Evolutionary conservation across 2,329 filamentous ascomycete species (phyloP).

Genomic region (Talaromyces atroroseus): DNA sequence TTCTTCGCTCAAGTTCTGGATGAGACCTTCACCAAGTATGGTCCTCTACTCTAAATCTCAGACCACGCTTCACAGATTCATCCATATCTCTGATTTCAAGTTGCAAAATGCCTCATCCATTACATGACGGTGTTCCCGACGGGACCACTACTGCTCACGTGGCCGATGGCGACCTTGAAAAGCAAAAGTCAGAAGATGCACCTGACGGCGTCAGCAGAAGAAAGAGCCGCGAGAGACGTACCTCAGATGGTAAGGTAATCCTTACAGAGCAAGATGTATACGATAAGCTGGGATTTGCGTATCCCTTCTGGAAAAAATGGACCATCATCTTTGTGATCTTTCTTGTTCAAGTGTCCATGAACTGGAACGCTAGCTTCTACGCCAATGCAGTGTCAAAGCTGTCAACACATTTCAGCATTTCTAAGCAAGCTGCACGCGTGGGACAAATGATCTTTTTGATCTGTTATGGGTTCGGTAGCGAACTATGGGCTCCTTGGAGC

Average conservation of each 20-base stretch:
- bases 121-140: constrained; percentile 11
- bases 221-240: constrained; percentile 11
- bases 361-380: constrained; percentile 70
- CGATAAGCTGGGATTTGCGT: constrained; percentile 59
- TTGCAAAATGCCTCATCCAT: constrained; percentile 12
- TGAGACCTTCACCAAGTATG: constrained; percentile 5
- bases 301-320: constrained; percentile 62
- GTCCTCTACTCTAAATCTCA: constrained; percentile 4
- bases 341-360: constrained; percentile 68
- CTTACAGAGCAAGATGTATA: constrained; percentile 55
- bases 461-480: constrained; percentile 75
- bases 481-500: constrained; percentile 81
- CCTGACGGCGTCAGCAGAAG: constrained; percentile 2
- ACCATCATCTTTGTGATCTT: constrained; percentile 63
- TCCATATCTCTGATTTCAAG: not conserved
- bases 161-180: constrained; percentile 12
- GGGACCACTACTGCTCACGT: constrained; percentile 9
- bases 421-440: constrained; percentile 59
- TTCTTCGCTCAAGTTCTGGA: not conserved
- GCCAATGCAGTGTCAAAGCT: constrained; percentile 62
- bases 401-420: constrained; percentile 60
- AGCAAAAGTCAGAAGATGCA: constrained; percentile 9
- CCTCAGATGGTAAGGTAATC: constrained; percentile 28
- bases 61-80: not conserved
- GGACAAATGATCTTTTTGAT: constrained; percentile 74